A percentile compares a stretch with the other conserved stretches of the same genome.
Conservation (phyloP, 306 rosid genomes). For the Quercus wislizeni region DNA sequence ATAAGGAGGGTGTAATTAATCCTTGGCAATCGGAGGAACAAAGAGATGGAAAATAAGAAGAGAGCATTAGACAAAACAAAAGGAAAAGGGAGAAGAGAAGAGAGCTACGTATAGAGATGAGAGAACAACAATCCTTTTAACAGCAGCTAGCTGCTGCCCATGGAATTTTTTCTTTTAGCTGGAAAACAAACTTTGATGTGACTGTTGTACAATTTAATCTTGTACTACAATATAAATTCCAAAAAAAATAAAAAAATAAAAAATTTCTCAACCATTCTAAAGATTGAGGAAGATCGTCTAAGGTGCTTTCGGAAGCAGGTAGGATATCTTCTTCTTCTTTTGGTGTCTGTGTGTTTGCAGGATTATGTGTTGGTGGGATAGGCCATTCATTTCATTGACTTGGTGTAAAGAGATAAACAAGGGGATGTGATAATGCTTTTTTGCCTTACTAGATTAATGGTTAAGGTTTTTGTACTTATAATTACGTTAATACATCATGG, state of each 20-base stretch:
- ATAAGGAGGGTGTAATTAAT: not conserved
- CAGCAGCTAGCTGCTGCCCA: not conserved
- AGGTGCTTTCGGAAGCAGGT: slow-evolving; percentile 20
- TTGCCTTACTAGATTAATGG: no score
- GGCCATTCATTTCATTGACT: no score
- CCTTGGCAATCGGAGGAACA: slow-evolving; percentile 22
- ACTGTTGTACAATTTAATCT: not conserved
- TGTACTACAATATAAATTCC: not conserved
- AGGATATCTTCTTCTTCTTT: not conserved
- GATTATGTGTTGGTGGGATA: no score
- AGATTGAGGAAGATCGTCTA: not conserved
- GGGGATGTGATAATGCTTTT: no score
- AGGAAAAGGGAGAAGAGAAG: slow-evolving; percentile 10
- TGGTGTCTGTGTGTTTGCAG: not conserved
- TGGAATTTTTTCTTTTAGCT: slow-evolving; percentile 2
- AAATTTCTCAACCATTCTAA: no score
- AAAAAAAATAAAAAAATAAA: no score
- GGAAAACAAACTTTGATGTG: slow-evolving; percentile 4
- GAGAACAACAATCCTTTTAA: not conserved
- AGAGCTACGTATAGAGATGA: not conserved
- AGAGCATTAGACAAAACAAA: not conserved
- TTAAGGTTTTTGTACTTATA: no score
- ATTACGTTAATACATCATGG: no score
- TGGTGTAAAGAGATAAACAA: no score
- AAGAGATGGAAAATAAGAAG: slow-evolving; percentile 6